Base-by-base conservation (phyloP, 73 alveolate species). In the Effrenium voratum region DNA sequence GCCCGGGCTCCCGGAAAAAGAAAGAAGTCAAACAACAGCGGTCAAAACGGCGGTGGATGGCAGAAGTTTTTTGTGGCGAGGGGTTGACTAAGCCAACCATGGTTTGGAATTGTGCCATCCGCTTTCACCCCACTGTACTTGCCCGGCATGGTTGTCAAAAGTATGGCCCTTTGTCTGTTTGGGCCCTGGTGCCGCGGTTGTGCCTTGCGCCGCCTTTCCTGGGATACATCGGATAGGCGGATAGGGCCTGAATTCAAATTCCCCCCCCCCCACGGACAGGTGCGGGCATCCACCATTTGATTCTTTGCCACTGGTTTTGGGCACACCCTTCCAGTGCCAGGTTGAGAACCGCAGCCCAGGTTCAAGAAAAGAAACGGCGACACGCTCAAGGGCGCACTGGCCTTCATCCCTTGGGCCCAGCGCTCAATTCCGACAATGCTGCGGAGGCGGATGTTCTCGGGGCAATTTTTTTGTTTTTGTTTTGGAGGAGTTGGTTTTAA, bases 331-430 rank as follows among this genome's bases (percentile, higher is more conserved):
- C 2, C 1, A 66, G 12, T 41, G 43, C 77, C n/a, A 2, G n/a
- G 3, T 41, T 41, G 43, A 0, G 34, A 66, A 52, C 85, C 40
- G 44, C 82, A 40, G 86, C 4, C 60, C 47, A 70, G 97, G 97
- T 91, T 91, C 82, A 75, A 91, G 46, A 91, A 75, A 60, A 46
- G 98, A 63, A 91, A 91, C 45, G 98, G 98, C 72, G 98, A 91
- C 59, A 91, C 98, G 75, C 91, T 91, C 49, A 72, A 75, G 88
- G 98, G 98, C 15, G 98, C 98, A 41, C 98, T 91, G 88, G 98
- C 98, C 63, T 91, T 91, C 63, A 77, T 91, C 41, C 98, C 98
- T 5, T 91, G 98, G 98, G 97, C 76, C 49, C 4, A 34, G 57
- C 36, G 5, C 86, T 28, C 41, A 19, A 52, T 8, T 19, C 63